phyloP scores from a whole-genome alignment of 2,329 filamentous ascomycete species.

The Fusarium succisae region DNA sequence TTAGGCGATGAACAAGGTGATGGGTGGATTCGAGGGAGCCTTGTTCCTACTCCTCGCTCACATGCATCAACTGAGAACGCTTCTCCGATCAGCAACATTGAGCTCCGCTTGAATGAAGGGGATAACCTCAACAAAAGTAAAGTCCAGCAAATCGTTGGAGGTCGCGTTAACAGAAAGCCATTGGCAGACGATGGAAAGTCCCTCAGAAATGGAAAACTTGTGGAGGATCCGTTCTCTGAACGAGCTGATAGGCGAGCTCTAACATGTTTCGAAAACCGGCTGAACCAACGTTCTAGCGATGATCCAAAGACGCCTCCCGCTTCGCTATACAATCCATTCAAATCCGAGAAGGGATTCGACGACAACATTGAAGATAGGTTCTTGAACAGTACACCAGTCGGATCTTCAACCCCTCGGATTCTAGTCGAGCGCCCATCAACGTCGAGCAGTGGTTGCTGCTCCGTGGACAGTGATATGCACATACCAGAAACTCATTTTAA shows the following conservation, averaged over 20 bases:
- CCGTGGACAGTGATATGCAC: slow-evolving; percentile 5
- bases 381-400: slow-evolving; percentile 48
- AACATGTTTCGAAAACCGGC: slow-evolving; percentile 38
- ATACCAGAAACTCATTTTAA: not conserved
- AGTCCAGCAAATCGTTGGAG: slow-evolving; percentile 47
- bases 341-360: slow-evolving; percentile 51
- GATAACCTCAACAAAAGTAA: slow-evolving; percentile 49
- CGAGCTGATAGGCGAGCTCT: slow-evolving; percentile 22
- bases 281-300: slow-evolving; percentile 21
- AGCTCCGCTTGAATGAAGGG: slow-evolving; percentile 49
- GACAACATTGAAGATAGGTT: slow-evolving; percentile 51
- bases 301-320: not conserved
- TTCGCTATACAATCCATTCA: slow-evolving; percentile 44
- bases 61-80: slow-evolving; percentile 4
- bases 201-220: slow-evolving; percentile 37
- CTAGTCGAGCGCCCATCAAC: slow-evolving; percentile 29
- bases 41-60: not conserved
- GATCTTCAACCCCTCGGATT: slow-evolving; percentile 52
- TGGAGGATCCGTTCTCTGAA: slow-evolving; percentile 47
- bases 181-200: slow-evolving; percentile 43
- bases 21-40: slow-evolving; percentile 8
- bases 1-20: not conserved
- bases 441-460: slow-evolving; percentile 25
- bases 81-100: slow-evolving; percentile 44
- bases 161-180: slow-evolving; percentile 43